Conservation (phyloP, 2,329 filamentous ascomycete species). For the Trichoderma sp. region DNA sequence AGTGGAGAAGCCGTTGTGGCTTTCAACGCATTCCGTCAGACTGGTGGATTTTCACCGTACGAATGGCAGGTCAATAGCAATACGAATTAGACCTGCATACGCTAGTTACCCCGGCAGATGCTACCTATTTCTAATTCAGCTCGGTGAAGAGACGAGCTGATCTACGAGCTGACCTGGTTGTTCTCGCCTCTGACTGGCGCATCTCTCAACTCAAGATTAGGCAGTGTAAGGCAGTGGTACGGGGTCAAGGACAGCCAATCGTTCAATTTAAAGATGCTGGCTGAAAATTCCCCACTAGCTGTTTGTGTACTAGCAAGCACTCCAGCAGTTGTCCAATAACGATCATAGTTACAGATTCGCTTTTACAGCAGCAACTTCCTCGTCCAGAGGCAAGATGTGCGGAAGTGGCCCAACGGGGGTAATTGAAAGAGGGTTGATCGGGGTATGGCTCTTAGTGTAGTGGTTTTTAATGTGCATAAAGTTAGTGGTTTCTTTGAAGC, state of each 20-base stretch:
- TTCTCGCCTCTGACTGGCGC: not conserved
- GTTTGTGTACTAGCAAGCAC: not conserved
- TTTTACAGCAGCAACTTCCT: conserved; percentile 68
- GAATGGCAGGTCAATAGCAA: not conserved
- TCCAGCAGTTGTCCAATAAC: not conserved
- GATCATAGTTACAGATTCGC: not conserved
- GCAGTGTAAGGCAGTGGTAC: not conserved
- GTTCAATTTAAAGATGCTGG: not conserved
- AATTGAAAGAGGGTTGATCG: conserved; percentile 70
- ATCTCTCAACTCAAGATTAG: not conserved
- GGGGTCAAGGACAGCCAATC: not conserved
- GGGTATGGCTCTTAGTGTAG: conserved; percentile 59
- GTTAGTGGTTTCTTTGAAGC: conserved; percentile 79
- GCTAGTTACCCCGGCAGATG: not conserved
- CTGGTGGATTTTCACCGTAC: not conserved
- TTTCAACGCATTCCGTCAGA: not conserved
- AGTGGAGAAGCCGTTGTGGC: not conserved
- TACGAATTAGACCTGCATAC: not conserved
- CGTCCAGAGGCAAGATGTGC: conserved; percentile 71
- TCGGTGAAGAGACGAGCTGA: not conserved
- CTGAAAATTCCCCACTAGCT: not conserved
- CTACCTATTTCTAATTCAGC: not conserved
- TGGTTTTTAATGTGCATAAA: conserved; percentile 91
- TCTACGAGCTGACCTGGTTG: not conserved
- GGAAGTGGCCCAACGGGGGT: conserved; percentile 83